Conservation (phyloP, 2,329 filamentous ascomycete species). For the Pseudogymnoascus sp. region DNA sequence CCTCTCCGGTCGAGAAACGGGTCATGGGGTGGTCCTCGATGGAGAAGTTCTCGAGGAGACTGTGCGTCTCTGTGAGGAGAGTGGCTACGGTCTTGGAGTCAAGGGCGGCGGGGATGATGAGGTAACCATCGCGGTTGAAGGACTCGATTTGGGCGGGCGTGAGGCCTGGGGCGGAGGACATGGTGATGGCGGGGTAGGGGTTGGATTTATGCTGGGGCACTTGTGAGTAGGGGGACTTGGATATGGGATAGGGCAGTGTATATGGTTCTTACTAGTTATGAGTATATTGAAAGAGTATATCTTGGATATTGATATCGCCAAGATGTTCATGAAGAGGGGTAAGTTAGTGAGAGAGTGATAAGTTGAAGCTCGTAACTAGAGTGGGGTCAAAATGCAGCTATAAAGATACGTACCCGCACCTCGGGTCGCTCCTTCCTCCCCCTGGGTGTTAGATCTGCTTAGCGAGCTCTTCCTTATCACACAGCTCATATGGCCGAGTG, state of each 20-base stretch:
- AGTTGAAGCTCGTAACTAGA: neutral
- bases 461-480: conserved; percentile 1
- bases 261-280: neutral
- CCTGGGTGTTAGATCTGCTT: neutral
- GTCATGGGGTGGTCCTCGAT: conserved; percentile 87
- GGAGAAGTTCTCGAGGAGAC: conserved; percentile 66
- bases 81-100: conserved; percentile 53
- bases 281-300: neutral
- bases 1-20: conserved; percentile 79
- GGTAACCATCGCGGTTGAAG: conserved; percentile 81
- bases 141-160: conserved; percentile 60
- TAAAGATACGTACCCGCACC: neutral
- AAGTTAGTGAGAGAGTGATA: neutral
- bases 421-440: neutral
- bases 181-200: neutral
- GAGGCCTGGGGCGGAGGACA: conserved; percentile 42
- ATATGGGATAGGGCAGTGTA: neutral
- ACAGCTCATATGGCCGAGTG: conserved; percentile 13
- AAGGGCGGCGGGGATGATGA: conserved; percentile 75
- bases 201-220: neutral
- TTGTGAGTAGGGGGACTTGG: neutral
- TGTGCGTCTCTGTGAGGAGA: conserved; percentile 67
- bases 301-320: neutral
- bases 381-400: neutral
- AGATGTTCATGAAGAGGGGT: neutral